Evolutionary conservation across 2,329 filamentous ascomycete genomes (phyloP).

Genomic region (Diaporthe australafricana): DNA sequence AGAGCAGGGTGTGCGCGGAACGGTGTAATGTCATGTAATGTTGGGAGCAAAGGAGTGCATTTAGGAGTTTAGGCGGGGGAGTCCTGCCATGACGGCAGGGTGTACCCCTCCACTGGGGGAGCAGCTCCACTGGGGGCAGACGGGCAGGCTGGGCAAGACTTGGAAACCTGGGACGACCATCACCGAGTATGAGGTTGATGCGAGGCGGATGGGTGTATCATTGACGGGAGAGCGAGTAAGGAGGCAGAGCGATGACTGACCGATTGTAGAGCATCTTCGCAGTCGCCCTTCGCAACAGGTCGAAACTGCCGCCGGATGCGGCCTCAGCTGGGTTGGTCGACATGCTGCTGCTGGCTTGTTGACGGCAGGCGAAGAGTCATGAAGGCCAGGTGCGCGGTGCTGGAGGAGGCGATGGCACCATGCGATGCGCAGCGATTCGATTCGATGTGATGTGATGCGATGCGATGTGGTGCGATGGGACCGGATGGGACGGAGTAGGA

Average conservation of each 20-base stretch:
- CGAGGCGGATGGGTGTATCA: background rate
- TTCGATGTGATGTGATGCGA: background rate
- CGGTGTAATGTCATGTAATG: background rate
- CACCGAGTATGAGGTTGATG: background rate
- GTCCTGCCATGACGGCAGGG: constrained; percentile 24
- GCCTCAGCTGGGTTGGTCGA: constrained; percentile 55
- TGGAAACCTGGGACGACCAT: constrained; percentile 2
- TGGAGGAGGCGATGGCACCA: constrained; percentile 20
- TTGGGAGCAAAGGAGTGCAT: background rate
- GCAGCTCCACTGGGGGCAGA: constrained; percentile 8
- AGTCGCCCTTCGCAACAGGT: constrained; percentile 70
- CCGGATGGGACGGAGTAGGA: constrained; percentile 4
- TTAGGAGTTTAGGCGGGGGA: constrained; percentile 16
- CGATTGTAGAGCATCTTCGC: constrained; percentile 69
- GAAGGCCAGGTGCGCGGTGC: constrained; percentile 11
- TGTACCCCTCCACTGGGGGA: constrained; percentile 21
- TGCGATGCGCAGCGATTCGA: constrained; percentile 15
- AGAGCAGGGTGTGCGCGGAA: background rate
- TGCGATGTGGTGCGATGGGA: constrained; percentile 10
- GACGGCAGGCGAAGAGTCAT: constrained; percentile 25
- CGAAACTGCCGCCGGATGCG: constrained; percentile 60
- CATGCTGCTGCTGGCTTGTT: constrained; percentile 50
- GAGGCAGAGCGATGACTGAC: constrained; percentile 55
- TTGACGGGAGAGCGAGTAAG: constrained; percentile 35
- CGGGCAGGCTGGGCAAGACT: constrained; percentile 30